These are phyloP conservation scores for Rhodotorula babjevae DNA, from an alignment of 768 basidiomycete genomes.

Conservation along the genomic window DNA sequence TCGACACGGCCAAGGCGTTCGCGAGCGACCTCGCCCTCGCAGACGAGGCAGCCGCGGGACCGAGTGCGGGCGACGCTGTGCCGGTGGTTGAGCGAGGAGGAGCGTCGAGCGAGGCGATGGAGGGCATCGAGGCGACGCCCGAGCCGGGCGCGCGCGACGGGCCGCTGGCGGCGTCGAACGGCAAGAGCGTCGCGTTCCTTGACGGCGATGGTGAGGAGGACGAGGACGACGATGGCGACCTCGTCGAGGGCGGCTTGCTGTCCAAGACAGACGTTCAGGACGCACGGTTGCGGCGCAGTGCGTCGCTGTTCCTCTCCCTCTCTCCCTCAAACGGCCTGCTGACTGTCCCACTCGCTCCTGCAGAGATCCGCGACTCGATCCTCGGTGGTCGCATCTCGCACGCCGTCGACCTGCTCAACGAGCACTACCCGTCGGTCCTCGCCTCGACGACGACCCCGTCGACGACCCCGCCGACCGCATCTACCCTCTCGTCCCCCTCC, in stretches of 20 bases:
- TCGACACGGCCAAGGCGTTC: slow-evolving; percentile 33
- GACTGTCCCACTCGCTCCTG: neutral
- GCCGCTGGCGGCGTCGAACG: neutral
- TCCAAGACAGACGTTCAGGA: slow-evolving; percentile 3
- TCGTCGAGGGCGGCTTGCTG: neutral
- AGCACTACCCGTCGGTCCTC: slow-evolving; percentile 72
- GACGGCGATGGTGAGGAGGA: neutral
- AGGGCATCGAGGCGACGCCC: slow-evolving; percentile 34
- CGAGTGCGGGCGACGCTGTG: neutral
- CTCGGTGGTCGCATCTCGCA: slow-evolving; percentile 70
- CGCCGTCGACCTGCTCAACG: slow-evolving; percentile 62
- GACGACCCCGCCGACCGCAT: neutral
- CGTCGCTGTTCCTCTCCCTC: neutral
- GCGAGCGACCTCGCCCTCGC: neutral
- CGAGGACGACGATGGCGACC: neutral
- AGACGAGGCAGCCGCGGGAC: neutral
- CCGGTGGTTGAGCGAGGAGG: neutral
- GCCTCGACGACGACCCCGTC: slow-evolving; percentile 15
- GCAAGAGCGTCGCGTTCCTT: slow-evolving; percentile 11
- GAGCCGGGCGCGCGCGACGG: neutral
- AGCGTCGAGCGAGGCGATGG: slow-evolving; percentile 13
- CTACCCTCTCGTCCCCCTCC: neutral
- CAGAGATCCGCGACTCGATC: slow-evolving; percentile 67
- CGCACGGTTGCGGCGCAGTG: slow-evolving; percentile 12
- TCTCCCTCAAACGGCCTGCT: no score